A percentile compares a stretch with the other conserved stretches of the same genome.
Evolutionary conservation across 176 grass and related monocot species (phyloP).

Genomic region (Triticum turgidum): DNA sequence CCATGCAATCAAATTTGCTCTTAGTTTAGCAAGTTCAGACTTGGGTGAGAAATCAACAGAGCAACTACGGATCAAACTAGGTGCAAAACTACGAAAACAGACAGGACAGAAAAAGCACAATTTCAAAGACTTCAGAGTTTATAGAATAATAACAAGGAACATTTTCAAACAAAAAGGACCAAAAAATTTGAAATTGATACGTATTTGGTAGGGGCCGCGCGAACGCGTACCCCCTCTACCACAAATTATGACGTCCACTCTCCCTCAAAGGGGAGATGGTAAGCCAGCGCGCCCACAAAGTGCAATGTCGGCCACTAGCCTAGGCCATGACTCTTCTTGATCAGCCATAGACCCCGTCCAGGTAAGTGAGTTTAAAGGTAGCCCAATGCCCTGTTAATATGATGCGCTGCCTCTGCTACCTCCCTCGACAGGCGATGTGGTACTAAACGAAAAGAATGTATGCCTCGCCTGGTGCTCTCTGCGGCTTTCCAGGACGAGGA

Average conservation of each 20-base stretch:
- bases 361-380: conserved; percentile 19
- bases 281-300: not conserved
- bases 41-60: no score
- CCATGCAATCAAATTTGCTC: not conserved
- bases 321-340: conserved; percentile 30
- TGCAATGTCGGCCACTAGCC: conserved; percentile 38
- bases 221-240: conserved; percentile 31
- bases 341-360: conserved; percentile 39
- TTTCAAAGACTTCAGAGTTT: no score
- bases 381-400: not conserved
- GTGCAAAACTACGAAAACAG: no score
- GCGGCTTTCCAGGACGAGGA: no score
- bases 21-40: no score
- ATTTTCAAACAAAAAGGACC: no score
- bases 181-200: not conserved
- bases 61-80: no score
- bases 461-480: no score
- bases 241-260: not conserved
- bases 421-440: no score
- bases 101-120: no score
- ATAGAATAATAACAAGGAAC: no score
- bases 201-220: conserved; percentile 41
- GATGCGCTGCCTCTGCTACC: not conserved
- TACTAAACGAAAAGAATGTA: no score
- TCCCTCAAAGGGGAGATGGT: conserved; percentile 17